Evolutionary conservation across 495 filamentous ascomycete genomes (phyloP).

Genomic region (Lophiotrema nucula): DNA sequence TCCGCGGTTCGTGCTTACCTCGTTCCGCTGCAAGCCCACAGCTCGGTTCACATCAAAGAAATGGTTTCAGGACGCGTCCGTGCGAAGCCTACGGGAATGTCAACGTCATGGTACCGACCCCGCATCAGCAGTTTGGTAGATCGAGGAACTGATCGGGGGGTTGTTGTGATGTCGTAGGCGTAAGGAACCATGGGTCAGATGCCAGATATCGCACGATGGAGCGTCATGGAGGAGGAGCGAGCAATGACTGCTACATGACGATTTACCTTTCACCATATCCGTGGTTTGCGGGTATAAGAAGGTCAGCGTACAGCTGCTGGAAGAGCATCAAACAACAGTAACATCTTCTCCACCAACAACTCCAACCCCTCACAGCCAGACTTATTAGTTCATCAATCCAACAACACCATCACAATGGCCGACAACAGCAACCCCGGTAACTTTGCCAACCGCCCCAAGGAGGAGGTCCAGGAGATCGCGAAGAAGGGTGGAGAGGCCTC

Average conservation of each 20-base stretch:
- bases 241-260: neutral
- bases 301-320: neutral
- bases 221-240: neutral
- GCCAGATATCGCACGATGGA: neutral
- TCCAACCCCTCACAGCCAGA: neutral
- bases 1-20: neutral
- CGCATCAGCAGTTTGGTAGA: neutral
- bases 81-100: neutral
- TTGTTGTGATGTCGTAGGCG: neutral
- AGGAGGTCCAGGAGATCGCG: conserved; percentile 17
- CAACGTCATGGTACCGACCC: neutral
- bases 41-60: neutral
- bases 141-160: neutral
- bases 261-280: no score
- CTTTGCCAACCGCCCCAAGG: conserved; percentile 18
- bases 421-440: conserved; percentile 19
- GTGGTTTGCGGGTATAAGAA: neutral
- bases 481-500: conserved; percentile 6
- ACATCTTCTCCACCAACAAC: neutral
- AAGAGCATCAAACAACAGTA: neutral
- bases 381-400: neutral
- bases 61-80: neutral
- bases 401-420: conserved; percentile 11
- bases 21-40: no score
- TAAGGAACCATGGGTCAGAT: neutral